Evolutionary conservation across 192 early-diverging fungal genomes (phyloP).

Genomic region (Gigaspora rosea): DNA sequence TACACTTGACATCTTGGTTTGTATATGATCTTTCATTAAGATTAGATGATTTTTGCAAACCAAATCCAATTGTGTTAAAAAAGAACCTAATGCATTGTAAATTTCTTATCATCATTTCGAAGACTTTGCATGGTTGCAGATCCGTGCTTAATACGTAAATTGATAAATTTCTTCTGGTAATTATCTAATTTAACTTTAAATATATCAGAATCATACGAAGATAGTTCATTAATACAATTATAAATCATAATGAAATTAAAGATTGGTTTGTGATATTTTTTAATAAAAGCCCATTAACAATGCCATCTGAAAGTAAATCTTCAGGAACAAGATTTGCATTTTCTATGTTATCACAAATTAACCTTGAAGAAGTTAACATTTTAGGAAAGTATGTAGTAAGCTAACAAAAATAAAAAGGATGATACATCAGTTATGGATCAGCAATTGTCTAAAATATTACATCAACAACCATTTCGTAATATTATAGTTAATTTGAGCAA

Average conservation of each 20-base stretch:
- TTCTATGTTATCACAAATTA: conserved; percentile 19
- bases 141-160: background rate
- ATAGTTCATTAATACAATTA: background rate
- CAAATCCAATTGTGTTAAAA: background rate
- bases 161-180: conserved; percentile 1
- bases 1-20: background rate
- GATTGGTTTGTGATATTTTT: conserved; percentile 14
- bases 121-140: background rate
- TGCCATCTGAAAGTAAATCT: conserved; percentile 10
- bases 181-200: background rate
- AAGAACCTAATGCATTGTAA: conserved; percentile 14
- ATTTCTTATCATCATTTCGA: conserved; percentile 3
- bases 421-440: conserved; percentile 19
- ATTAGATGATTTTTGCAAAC: conserved; percentile 1
- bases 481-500: conserved; percentile 16
- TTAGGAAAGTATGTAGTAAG: conserved; percentile 23
- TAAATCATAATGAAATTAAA: background rate
- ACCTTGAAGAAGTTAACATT: conserved; percentile 9
- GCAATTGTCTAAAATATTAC: conserved; percentile 15
- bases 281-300: conserved; percentile 15
- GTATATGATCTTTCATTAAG: background rate
- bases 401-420: conserved; percentile 21
- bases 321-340: conserved; percentile 6
- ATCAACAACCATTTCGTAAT: conserved; percentile 21
- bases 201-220: background rate